Evolutionary conservation across 345 rosid species (phyloP).

Genomic region (Excoecaria agallocha): DNA sequence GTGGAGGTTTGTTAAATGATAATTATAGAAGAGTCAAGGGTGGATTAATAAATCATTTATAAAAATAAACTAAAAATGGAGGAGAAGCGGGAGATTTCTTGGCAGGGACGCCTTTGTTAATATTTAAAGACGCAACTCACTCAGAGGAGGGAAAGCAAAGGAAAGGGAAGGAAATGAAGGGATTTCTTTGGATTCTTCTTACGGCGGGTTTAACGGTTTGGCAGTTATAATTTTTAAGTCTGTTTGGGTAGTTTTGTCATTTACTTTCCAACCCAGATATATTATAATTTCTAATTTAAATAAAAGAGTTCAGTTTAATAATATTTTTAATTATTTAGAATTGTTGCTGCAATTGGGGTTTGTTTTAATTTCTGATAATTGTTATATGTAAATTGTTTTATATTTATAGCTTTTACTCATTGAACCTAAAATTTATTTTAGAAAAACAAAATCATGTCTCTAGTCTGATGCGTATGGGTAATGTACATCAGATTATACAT

Average conservation of each 20-base stretch:
- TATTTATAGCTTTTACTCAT: no score
- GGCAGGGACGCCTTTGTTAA: constrained; percentile 41
- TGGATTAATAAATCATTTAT: background rate
- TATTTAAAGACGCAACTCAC: constrained; percentile 16
- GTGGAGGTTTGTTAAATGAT: background rate
- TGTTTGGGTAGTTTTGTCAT: constrained; percentile 16
- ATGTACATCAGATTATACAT: no score
- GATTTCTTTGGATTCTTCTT: constrained; percentile 28
- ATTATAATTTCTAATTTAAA: background rate
- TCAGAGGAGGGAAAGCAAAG: background rate
- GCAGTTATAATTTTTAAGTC: constrained; percentile 10
- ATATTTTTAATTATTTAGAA: no score
- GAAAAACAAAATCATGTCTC: no score
- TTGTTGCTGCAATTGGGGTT: no score
- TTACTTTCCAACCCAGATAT: background rate
- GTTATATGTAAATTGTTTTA: no score
- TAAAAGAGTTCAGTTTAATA: no score
- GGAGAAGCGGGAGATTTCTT: constrained; percentile 35
- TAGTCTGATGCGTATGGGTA: no score
- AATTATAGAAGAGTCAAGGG: background rate
- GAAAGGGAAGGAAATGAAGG: background rate
- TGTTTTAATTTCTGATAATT: no score
- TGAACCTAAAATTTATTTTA: no score
- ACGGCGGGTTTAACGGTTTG: constrained; percentile 19
- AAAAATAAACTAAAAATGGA: background rate